phyloP scores from a whole-genome alignment of 495 filamentous ascomycete genomes.

The Neurospora sp. region DNA sequence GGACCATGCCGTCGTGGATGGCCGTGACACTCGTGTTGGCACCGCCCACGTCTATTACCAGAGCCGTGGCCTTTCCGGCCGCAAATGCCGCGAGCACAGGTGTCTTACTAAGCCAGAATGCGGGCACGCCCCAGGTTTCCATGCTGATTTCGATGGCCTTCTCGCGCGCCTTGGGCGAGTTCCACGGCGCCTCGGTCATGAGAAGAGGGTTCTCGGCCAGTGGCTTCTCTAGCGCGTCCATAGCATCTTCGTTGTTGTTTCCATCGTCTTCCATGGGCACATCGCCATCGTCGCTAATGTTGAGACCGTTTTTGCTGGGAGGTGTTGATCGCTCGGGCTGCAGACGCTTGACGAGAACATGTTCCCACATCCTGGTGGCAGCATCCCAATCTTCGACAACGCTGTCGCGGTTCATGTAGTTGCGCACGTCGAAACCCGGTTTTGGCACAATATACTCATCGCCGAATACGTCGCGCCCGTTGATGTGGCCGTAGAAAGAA shows the following conservation, averaged over 20 bases:
- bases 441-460: slow-evolving; percentile 76
- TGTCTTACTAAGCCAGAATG: slow-evolving; percentile 72
- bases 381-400: slow-evolving; percentile 95
- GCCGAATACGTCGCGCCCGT: slow-evolving; percentile 62
- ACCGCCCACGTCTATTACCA: slow-evolving; percentile 88
- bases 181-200: slow-evolving; percentile 93
- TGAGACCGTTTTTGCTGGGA: slow-evolving; percentile 63
- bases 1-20: slow-evolving; percentile 86
- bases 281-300: slow-evolving; percentile 40
- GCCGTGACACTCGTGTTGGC: slow-evolving; percentile 85
- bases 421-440: slow-evolving; percentile 66
- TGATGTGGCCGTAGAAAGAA: slow-evolving; percentile 59
- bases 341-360: slow-evolving; percentile 62
- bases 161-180: slow-evolving; percentile 73
- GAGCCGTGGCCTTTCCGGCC: slow-evolving; percentile 79
- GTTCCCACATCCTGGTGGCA: slow-evolving; percentile 79
- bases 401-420: slow-evolving; percentile 83
- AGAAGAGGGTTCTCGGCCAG: slow-evolving; percentile 82
- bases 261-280: slow-evolving; percentile 41
- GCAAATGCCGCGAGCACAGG: slow-evolving; percentile 61
- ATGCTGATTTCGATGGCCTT: slow-evolving; percentile 89
- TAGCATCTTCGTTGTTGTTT: slow-evolving; percentile 41
- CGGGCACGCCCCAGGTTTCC: slow-evolving; percentile 89
- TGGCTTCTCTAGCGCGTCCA: slow-evolving; percentile 64
- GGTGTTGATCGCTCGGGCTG: slow-evolving; percentile 56